Evolutionary conservation across 768 basidiomycete species (phyloP), one percentile per base, ranked within the genome.

Genomic region (Podaxis sp.): DNA sequence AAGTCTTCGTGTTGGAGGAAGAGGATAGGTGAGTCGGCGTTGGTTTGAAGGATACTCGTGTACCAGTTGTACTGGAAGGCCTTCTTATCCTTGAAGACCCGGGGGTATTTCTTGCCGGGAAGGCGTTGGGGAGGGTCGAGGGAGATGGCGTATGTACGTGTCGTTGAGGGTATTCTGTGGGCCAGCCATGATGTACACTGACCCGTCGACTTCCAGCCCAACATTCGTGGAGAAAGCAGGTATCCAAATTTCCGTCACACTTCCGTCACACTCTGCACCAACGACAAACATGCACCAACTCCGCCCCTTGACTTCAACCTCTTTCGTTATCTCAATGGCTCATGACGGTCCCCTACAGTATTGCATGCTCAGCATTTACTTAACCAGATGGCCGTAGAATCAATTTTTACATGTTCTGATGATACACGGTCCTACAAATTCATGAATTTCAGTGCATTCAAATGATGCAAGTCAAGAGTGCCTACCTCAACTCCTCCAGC

Each of bases 1-100:
- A 95, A 90, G 63, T 91, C 87, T 63, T 82, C 78, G 71, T 93
- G 92, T 55, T 86, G 81, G 62, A 96, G 84, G 74, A 96, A 81
- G 64, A 97, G 76, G 70, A 94, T 75, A 35, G 93, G 87, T 0
- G 84, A 77, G 38, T 77, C 72, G 23, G 73, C 66, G 70, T 82
- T 82, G 56, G 78, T 74, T 60, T 82, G 73, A 68, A 96, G 81
- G 63, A 96, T 83, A 67, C 80, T 81, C 59, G 81, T 77, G 79
- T 94, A 94, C 74, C 89, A 87, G 75, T 85, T 81, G 76, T 87
- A 92, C 71, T 93, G 86, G 73, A 84, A 87, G 1, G 86, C 79
- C 72, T 95, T 97, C 71, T 90, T 89, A 69, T 85, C 83, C 54
- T 81, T 81, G 71, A 93, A 95, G 61, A 83, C 78, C 46, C 94